Percentiles rank a stretch among this genome's conserved stretches.
Evolutionary conservation across 805 yeast genomes (phyloP).

Genomic region (Blastobotrys americana): DNA sequence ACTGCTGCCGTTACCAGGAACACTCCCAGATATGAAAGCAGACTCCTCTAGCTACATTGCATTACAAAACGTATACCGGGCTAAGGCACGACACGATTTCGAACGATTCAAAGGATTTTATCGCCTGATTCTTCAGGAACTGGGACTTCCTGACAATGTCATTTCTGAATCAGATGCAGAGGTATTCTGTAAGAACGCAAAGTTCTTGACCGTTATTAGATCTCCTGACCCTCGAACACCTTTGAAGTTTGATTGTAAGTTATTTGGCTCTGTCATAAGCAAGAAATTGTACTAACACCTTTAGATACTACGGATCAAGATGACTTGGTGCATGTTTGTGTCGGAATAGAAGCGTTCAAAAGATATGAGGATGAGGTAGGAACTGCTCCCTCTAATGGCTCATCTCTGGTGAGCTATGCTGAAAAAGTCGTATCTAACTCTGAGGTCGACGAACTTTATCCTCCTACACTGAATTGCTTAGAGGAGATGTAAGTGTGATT

Average conservation of each 20-base stretch:
- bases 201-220: conserved; percentile 39
- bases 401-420: too few relatives aligned
- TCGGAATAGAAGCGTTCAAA: conserved; percentile 22
- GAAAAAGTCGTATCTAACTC: too few relatives aligned
- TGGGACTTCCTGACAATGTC: conserved; percentile 29
- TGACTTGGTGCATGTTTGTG: conserved; percentile 19
- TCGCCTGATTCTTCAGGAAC: conserved; percentile 20
- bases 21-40: conserved; percentile 83
- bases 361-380: conserved; percentile 18
- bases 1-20: conserved; percentile 64
- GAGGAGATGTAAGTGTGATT: too few relatives aligned
- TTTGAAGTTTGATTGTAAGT: too few relatives aligned
- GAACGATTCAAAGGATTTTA: conserved; percentile 35
- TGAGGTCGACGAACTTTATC: too few relatives aligned
- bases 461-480: too few relatives aligned
- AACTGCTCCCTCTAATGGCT: too few relatives aligned
- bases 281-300: conserved; percentile 7
- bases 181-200: conserved; percentile 57
- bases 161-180: conserved; percentile 34
- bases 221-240: too few relatives aligned
- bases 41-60: conserved; percentile 54
- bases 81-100: conserved; percentile 48
- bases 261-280: too few relatives aligned
- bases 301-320: conserved; percentile 13
- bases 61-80: conserved; percentile 51